Evolutionary conservation across 352 stramenopile genomes (phyloP).

Genomic region (Pythium brachiatum): DNA sequence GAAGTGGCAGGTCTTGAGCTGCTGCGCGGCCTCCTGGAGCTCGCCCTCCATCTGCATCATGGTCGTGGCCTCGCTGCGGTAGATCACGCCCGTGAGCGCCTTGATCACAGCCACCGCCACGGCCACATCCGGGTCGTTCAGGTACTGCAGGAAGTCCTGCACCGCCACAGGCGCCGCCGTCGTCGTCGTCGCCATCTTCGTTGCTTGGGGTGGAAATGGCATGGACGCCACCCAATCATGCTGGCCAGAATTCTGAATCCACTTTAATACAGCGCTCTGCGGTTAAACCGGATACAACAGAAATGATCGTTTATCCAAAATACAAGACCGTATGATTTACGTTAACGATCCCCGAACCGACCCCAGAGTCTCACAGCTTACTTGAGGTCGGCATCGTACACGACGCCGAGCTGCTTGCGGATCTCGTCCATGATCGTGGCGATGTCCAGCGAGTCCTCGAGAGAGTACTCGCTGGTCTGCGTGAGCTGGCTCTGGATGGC

Average conservation of each 20-base stretch:
- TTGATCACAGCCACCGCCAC: slow-evolving; percentile 94
- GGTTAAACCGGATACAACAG: background rate
- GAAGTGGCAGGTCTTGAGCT: slow-evolving; percentile 60
- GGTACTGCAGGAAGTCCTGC: slow-evolving; percentile 69
- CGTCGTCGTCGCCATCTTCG: slow-evolving; percentile 2
- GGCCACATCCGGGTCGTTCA: slow-evolving; percentile 77
- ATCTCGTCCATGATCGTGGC: slow-evolving; percentile 74
- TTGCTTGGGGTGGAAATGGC: background rate
- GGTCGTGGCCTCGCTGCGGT: slow-evolving; percentile 87
- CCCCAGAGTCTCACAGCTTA: background rate
- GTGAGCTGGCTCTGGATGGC: slow-evolving; percentile 50
- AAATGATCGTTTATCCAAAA: background rate
- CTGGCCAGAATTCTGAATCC: background rate
- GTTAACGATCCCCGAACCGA: background rate
- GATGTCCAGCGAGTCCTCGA: slow-evolving; percentile 60
- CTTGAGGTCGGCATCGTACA: slow-evolving; percentile 41
- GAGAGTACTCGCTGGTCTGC: slow-evolving; percentile 57
- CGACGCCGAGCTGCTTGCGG: slow-evolving; percentile 51
- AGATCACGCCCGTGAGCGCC: slow-evolving; percentile 90
- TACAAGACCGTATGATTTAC: slow-evolving; percentile 11
- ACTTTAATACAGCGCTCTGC: slow-evolving; percentile 23
- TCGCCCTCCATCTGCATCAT: slow-evolving; percentile 96
- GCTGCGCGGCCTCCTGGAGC: slow-evolving; percentile 80
- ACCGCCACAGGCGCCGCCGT: slow-evolving; percentile 39
- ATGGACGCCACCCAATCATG: slow-evolving; percentile 16